Base-by-base conservation (phyloP, 805 yeast genomes). In the Candida odintsovae region DNA sequence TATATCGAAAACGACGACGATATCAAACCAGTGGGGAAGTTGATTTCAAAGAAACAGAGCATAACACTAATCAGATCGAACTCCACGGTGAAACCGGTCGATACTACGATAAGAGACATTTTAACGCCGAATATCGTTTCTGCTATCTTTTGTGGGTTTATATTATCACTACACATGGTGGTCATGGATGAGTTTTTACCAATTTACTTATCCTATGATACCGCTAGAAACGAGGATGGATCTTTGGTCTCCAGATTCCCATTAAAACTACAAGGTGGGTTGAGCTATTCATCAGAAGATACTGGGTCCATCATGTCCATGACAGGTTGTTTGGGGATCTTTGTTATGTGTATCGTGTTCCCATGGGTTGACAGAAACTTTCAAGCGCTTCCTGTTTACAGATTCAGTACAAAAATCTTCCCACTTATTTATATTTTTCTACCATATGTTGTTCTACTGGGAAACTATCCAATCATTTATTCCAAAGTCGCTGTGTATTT, bases 291-390 rank as follows among this genome's bases (percentile, higher is more conserved):
- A 18, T 64, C 80, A 2, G 64, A 65, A 43, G 68, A 69, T 20
- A 78, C 80, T 23, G 86, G 84, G 40, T 55, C 66, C 3, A 56
- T 78, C 44, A 62, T 80, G 29, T 76, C 83, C 6, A 49, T 69
- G 1, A 74, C 79, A 2, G 85, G 84, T 15, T 54, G 75, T 15
- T 64, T 73, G 38, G 83, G 83, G 6, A 72, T 76, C 18, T 52
- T 76, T 40, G 64, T 75, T 40, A 73, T 80, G 38, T 46, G 77
- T 40, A 63, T 80, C 40, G 54, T 78, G 6, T 79, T 72, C 58
- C 85, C 85, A 4, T 63, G 61, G 36, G 62, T 78, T 19, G 83
- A 78, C 53, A 62, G 79, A 44, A 62, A 63, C 39, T 72, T 68
- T 51, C 73, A 73, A 35, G 67, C 80, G 9, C 60, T 78, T 33